A percentile compares a stretch with the other conserved stretches of the same genome.
Conservation (phyloP, 305 asterid genomes). For the Solanum hybrid region DNA sequence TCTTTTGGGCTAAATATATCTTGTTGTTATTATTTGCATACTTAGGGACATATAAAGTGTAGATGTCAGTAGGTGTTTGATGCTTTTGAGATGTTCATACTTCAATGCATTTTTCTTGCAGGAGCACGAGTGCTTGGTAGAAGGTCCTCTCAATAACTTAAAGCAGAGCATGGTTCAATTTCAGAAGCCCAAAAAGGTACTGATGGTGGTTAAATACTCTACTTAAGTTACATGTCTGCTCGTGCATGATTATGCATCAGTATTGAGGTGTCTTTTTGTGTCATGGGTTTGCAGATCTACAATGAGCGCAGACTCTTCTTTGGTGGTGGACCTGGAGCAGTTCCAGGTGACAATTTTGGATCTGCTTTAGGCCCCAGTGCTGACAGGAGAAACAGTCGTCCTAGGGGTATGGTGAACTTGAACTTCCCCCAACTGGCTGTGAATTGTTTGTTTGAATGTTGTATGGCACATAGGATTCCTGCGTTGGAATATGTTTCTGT, state of each 20-base stretch:
- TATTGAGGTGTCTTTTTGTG: conserved; percentile 15
- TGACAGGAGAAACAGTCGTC: conserved; percentile 81
- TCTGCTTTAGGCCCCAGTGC: conserved; percentile 51
- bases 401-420: conserved; percentile 53
- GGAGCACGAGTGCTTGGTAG: conserved; percentile 99
- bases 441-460: not conserved
- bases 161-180: conserved; percentile 99
- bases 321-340: conserved; percentile 84
- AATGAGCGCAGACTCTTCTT: conserved; percentile 84
- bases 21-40: not conserved
- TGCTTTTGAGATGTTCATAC: conserved; percentile 1
- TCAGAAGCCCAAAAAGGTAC: conserved; percentile 97
- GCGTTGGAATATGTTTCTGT: not conserved
- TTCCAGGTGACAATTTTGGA: conserved; percentile 66
- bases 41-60: not conserved
- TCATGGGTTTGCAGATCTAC: conserved; percentile 50
- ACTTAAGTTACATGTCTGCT: not conserved
- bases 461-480: not conserved
- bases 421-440: not conserved
- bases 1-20: not conserved
- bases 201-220: not conserved
- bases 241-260: conserved; percentile 8
- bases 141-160: conserved; percentile 94
- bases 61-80: not conserved
- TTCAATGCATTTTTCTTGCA: conserved; percentile 15